These are phyloP conservation scores for Galerina sulciceps DNA, from an alignment of 768 basidiomycete genomes.

Conservation along the genomic window DNA sequence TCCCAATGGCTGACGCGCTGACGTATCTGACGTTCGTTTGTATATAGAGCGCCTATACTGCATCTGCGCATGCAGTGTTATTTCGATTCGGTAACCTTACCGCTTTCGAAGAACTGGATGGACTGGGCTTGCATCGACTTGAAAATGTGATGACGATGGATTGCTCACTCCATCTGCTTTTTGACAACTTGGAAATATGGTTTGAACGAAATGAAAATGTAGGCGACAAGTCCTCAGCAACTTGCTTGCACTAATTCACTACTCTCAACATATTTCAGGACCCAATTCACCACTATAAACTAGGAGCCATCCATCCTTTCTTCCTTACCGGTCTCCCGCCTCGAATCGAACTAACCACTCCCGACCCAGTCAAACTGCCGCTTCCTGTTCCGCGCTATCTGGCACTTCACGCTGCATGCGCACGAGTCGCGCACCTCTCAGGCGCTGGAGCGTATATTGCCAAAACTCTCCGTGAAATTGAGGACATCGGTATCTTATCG, in stretches of 20 bases:
- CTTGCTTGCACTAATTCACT: too few relatives aligned
- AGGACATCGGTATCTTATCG: too few relatives aligned
- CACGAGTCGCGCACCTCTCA: slow-evolving; percentile 34
- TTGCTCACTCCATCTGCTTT: not conserved
- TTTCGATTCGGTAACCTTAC: slow-evolving; percentile 10
- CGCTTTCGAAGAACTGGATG: slow-evolving; percentile 25
- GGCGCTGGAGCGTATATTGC: slow-evolving; percentile 33
- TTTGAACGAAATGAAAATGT: slow-evolving; percentile 6
- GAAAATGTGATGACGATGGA: slow-evolving; percentile 26
- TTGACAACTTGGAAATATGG: slow-evolving; percentile 23
- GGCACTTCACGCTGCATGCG: slow-evolving; percentile 34
- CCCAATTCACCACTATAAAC: slow-evolving; percentile 12
- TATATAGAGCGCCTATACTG: slow-evolving; percentile 17
- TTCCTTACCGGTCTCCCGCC: not conserved
- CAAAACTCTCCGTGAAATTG: slow-evolving; percentile 14
- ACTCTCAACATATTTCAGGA: too few relatives aligned
- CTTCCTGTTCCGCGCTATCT: slow-evolving; percentile 33
- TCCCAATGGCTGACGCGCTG: not conserved
- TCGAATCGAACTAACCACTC: slow-evolving; percentile 21
- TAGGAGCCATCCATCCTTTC: not conserved
- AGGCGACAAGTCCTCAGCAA: not conserved
- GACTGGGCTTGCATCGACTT: slow-evolving; percentile 27
- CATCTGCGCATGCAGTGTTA: slow-evolving; percentile 22
- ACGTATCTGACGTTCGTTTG: not conserved
- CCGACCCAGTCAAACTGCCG: slow-evolving; percentile 20